A percentile compares a stretch with the other conserved stretches of the same genome.
Conservation (phyloP, 768 basidiomycete species). For the Steccherinum ochraceum region DNA sequence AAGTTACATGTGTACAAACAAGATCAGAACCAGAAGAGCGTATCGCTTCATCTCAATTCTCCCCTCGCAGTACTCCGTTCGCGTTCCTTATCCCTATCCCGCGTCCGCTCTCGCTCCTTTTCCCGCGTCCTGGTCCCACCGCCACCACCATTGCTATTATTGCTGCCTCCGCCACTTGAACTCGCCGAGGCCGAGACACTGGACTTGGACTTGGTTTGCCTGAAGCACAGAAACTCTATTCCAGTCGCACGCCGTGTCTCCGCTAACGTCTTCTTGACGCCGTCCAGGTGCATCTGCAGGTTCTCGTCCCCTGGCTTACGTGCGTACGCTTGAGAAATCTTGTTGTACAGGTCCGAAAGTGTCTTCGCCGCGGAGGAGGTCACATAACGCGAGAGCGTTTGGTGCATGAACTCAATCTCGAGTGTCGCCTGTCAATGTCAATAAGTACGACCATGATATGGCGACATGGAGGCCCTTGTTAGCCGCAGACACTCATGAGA, state of each 20-base stretch:
- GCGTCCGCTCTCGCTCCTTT: not conserved
- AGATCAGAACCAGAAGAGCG: not conserved
- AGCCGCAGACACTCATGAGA: not conserved
- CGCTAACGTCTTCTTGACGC: constrained; percentile 84
- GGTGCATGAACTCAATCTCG: constrained; percentile 98
- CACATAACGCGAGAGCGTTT: constrained; percentile 86
- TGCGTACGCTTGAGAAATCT: constrained; percentile 89
- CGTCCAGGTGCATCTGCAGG: constrained; percentile 80
- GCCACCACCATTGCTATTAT: no score
- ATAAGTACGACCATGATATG: no score
- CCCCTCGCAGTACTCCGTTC: not conserved
- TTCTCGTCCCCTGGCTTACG: constrained; percentile 82
- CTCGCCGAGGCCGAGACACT: constrained; percentile 3
- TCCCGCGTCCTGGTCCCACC: not conserved
- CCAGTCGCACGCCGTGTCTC: constrained; percentile 88
- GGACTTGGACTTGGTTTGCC: constrained; percentile 49
- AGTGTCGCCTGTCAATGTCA: constrained; percentile 71
- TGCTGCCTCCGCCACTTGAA: not conserved
- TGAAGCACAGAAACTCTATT: constrained; percentile 93
- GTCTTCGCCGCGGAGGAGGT: constrained; percentile 74
- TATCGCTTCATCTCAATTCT: no score
- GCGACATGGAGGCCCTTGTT: not conserved
- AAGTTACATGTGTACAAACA: no score
- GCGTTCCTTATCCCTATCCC: not conserved
- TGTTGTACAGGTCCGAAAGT: constrained; percentile 88